phyloP scores from a whole-genome alignment of 1,284 basidiomycete species.

The Ganoderma lingzhi region DNA sequence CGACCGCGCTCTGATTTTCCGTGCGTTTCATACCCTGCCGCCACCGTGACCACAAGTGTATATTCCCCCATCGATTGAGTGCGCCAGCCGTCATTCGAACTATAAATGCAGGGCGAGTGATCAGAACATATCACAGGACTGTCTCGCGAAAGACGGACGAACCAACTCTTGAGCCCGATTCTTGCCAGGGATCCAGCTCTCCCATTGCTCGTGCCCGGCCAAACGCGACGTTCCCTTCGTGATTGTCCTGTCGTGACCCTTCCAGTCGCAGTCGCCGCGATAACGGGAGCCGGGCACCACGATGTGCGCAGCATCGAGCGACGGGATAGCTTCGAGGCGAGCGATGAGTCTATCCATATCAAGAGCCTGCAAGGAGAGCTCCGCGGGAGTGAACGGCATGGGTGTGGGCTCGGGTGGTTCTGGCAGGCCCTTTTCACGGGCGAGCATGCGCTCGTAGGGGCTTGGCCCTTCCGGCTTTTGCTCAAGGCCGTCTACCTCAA shows the following conservation, averaged over 20 bases:
- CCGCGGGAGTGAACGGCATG: background rate
- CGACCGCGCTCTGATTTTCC: background rate
- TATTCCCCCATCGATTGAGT: background rate
- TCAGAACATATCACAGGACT: background rate
- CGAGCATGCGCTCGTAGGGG: too few species aligned
- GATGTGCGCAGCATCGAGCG: background rate
- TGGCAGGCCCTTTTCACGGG: background rate
- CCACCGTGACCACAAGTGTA: background rate
- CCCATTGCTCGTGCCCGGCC: background rate
- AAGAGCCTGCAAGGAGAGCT: background rate
- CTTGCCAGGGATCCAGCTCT: too few species aligned
- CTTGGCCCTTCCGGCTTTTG: background rate
- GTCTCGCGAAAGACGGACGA: too few species aligned
- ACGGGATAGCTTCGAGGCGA: background rate
- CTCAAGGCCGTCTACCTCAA: background rate
- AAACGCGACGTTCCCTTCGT: background rate
- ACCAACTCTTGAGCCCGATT: too few species aligned
- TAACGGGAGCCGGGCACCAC: background rate
- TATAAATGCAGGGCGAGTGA: too few species aligned
- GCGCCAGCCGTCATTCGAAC: background rate
- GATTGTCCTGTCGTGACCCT: background rate
- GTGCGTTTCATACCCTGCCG: background rate
- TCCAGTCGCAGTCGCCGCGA: too few species aligned
- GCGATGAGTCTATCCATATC: background rate
- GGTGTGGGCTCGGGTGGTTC: background rate